Conservation (phyloP, 768 basidiomycete genomes). For the Xerocomus brunneocitrinus region DNA sequence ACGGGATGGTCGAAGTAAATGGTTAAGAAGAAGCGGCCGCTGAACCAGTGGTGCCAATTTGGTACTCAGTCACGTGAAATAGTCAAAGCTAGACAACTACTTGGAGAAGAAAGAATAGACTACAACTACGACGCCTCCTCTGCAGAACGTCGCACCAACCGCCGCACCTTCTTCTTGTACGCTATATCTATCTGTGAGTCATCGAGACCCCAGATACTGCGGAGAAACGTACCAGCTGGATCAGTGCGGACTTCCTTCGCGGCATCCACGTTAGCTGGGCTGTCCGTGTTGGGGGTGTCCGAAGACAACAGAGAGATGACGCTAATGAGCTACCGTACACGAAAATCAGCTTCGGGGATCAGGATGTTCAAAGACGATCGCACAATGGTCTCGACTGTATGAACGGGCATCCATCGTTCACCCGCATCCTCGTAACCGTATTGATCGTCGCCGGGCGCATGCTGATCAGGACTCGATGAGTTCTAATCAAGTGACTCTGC, state of each 20-base stretch:
- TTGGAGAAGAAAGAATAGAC: slow-evolving; percentile 10
- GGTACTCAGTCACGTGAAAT: slow-evolving; percentile 21
- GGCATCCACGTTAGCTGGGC: slow-evolving; percentile 95
- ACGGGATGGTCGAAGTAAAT: slow-evolving; percentile 6
- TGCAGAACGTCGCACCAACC: slow-evolving; percentile 79
- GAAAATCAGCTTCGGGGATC: neutral
- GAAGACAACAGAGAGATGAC: slow-evolving; percentile 95
- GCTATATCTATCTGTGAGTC: slow-evolving; percentile 37
- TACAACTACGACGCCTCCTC: slow-evolving; percentile 78
- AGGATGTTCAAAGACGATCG: slow-evolving; percentile 17
- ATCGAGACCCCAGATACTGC: neutral
- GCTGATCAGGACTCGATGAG: slow-evolving; percentile 42
- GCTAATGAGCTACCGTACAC: slow-evolving; percentile 70
- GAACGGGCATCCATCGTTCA: slow-evolving; percentile 97
- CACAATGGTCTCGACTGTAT: slow-evolving; percentile 95
- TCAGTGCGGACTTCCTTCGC: slow-evolving; percentile 81
- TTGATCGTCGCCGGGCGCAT: slow-evolving; percentile 93
- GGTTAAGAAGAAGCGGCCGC: slow-evolving; percentile 5
- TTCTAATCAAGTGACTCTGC: neutral
- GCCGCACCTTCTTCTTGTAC: slow-evolving; percentile 95
- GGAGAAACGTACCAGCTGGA: slow-evolving; percentile 43
- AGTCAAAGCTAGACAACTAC: neutral
- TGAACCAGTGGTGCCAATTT: neutral
- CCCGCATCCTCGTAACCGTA: slow-evolving; percentile 96
- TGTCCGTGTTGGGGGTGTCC: slow-evolving; percentile 86